Conservation (phyloP, 1,139 yeast species). For the Blastobotrys ciferrii region DNA sequence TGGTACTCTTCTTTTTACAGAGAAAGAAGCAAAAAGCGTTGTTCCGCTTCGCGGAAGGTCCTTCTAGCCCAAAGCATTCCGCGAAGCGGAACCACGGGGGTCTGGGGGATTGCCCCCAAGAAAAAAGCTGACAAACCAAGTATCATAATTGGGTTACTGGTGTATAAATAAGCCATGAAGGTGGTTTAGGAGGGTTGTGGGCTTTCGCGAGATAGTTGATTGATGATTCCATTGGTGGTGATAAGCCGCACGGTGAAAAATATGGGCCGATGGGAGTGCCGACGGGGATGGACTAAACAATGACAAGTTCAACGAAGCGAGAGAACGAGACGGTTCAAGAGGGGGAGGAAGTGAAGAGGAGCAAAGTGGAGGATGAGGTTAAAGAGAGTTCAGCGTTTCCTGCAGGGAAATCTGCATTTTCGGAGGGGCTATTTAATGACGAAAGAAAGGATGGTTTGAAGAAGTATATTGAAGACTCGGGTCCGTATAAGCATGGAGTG, state of each 20-base stretch:
- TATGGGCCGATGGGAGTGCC: neutral
- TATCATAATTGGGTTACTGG: no score
- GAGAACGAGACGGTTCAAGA: neutral
- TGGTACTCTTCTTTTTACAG: no score
- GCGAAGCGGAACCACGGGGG: no score
- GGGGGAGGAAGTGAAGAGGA: neutral
- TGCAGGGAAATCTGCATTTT: conserved; percentile 14
- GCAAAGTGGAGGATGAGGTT: conserved; percentile 3
- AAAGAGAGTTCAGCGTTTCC: conserved; percentile 3
- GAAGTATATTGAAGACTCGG: conserved; percentile 43
- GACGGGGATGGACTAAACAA: neutral
- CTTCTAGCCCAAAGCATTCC: no score
- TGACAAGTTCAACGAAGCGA: neutral
- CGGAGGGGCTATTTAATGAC: conserved; percentile 15
- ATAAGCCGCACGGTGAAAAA: conserved; percentile 7
- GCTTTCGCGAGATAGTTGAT: no score
- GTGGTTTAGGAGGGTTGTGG: no score
- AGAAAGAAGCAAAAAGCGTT: no score
- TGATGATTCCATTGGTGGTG: no score
- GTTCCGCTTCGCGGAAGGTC: no score
- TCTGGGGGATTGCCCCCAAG: no score
- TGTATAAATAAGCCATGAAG: no score
- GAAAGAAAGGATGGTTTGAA: conserved; percentile 22
- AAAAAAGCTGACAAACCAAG: no score
- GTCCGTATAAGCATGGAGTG: conserved; percentile 90